Evolutionary conservation across 2,329 filamentous ascomycete species (phyloP).

Genomic region (Herpomyces periplanetae): DNA sequence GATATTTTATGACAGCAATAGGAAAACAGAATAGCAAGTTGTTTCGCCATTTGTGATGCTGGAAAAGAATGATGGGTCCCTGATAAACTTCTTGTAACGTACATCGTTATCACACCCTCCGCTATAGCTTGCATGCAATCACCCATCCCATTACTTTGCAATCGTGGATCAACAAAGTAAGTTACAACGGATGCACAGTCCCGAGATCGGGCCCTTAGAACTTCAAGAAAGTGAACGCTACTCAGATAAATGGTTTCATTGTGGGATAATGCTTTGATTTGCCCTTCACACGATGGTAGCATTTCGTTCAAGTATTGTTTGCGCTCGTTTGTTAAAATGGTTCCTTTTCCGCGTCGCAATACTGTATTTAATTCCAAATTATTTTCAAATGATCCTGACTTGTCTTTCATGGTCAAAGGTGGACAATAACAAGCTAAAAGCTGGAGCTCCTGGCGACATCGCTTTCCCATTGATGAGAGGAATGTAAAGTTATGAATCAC

Average conservation of each 20-base stretch:
- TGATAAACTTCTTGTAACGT: slow-evolving; percentile 30
- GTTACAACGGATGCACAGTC: slow-evolving; percentile 60
- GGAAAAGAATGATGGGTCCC: slow-evolving; percentile 38
- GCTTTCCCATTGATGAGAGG: slow-evolving; percentile 27
- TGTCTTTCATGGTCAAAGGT: slow-evolving; percentile 50
- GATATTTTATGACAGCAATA: slow-evolving; percentile 75
- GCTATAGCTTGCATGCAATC: slow-evolving; percentile 21
- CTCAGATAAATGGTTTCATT: slow-evolving; percentile 71
- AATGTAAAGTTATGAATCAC: slow-evolving; percentile 63
- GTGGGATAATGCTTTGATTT: slow-evolving; percentile 50
- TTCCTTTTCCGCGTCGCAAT: slow-evolving; percentile 43
- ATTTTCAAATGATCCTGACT: slow-evolving; percentile 61
- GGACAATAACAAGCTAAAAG: slow-evolving; percentile 55
- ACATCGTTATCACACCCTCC: slow-evolving; percentile 32
- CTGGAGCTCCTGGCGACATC: slow-evolving; percentile 33
- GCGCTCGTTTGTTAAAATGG: slow-evolving; percentile 34
- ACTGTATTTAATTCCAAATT: slow-evolving; percentile 90
- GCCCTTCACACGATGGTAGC: slow-evolving; percentile 30
- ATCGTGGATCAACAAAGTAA: slow-evolving; percentile 80
- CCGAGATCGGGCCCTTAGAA: slow-evolving; percentile 41
- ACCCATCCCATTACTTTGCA: slow-evolving; percentile 18
- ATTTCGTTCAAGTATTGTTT: slow-evolving; percentile 35
- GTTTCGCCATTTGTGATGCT: slow-evolving; percentile 56
- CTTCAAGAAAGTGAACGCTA: slow-evolving; percentile 58
- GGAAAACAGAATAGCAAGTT: slow-evolving; percentile 49